Evolutionary conservation across 2,329 filamentous ascomycete species (phyloP), one percentile per base, ranked within the genome.

Genomic region (Neopestalotiopsis rosae): DNA sequence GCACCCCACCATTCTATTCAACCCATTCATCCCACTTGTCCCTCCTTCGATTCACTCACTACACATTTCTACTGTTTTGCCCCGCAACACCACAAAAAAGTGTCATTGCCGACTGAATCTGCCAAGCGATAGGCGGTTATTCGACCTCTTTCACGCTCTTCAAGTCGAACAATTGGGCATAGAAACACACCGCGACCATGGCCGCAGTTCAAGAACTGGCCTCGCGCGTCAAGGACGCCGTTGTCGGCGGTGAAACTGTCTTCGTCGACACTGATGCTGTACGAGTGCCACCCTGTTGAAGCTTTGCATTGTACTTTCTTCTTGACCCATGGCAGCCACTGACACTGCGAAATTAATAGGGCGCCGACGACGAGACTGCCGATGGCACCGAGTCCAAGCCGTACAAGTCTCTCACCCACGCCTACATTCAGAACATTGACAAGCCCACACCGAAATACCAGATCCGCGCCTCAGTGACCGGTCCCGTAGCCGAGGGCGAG

Each of bases 391-490:
- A 95, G 80, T 82, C 86, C 71, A 88, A 90, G 74, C 94, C 94
- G 63, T 97, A 91, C 89, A 95, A 97, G 85, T 90, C 92, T 56
- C 88, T 97, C 57, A 85, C 91, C 72, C 90, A 90, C 78, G 94
- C 94, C 72, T 92, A 94, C 81, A 87, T 94, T 77, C 89, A 92
- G 81, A 88, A 91, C 80, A 84, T 89, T 74, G 87, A 88, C 71
- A 82, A 84, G 71, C 79, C 81, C 66, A 86, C 89, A 68, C 84
- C 85, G 59, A 85, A 88, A 70, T 96, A 93, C 81, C 85, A 91
- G 72, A 90, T 87, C 62, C 89, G 91, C 78, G 92, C 92, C 74
- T 91, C 90, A 38, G 84, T 87, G 70, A 91, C 89, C 63, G 89
- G 88, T 32, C 79, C 87, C 28, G 81, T 87, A n/a, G 86, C 83